A percentile compares a stretch with the other conserved stretches of the same genome.
phyloP scores from a whole-genome alignment of 768 basidiomycete genomes.

The Lepiota subincarnata region DNA sequence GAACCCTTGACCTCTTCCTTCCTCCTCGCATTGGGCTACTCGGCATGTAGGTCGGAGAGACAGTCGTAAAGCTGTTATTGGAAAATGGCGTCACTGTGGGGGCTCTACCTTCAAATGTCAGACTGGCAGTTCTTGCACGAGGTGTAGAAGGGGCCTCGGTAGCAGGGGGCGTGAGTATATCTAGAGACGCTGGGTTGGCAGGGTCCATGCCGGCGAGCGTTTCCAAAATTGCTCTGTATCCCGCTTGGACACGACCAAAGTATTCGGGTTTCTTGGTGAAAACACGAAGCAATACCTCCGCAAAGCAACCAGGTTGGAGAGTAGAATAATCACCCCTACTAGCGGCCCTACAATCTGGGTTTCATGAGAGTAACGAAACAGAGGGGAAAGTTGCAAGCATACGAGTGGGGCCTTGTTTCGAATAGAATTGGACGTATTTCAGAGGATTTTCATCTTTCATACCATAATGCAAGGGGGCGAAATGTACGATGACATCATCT shows the following conservation, averaged over 20 bases:
- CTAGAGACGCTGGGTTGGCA: not conserved
- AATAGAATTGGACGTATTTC: conserved; percentile 68
- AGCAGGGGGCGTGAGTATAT: conserved; percentile 28
- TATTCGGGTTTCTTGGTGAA: conserved; percentile 63
- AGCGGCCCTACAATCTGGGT: conserved; percentile 40
- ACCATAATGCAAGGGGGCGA: conserved; percentile 68
- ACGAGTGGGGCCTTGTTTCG: conserved; percentile 60
- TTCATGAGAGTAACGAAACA: not conserved
- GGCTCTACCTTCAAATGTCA: conserved; percentile 19
- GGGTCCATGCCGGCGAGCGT: not conserved
- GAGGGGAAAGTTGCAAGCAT: conserved; percentile 15
- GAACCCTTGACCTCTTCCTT: conserved; percentile 3
- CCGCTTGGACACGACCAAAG: conserved; percentile 62
- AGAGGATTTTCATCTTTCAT: conserved; percentile 70
- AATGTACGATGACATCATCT: conserved; percentile 60
- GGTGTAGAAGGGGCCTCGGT: conserved; percentile 37
- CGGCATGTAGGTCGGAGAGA: conserved; percentile 23
- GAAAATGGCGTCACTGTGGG: conserved; percentile 23
- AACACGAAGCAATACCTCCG: conserved; percentile 63
- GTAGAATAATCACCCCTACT: conserved; percentile 57
- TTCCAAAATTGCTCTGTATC: conserved; percentile 46
- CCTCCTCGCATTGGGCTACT: conserved; percentile 3
- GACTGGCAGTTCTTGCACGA: conserved; percentile 21
- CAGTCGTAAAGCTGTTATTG: conserved; percentile 46
- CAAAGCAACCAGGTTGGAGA: conserved; percentile 61